Evolutionary conservation across 371 early-diverging fungal species (phyloP).

Genomic region (Rhizomucor pusillus): DNA sequence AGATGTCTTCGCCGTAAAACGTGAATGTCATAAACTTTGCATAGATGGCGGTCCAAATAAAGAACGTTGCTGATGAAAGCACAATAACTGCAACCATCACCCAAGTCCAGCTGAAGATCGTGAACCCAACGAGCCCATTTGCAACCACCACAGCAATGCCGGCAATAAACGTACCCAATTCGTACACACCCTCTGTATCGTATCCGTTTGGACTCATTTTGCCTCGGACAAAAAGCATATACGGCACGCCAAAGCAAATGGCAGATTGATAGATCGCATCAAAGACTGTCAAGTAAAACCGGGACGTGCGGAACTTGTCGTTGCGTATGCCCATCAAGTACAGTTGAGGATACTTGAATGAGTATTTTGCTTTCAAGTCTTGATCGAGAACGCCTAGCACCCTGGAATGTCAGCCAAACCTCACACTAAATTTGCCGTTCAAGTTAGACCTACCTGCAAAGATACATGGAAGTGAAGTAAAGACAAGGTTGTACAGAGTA

Average conservation of each 20-base stretch:
- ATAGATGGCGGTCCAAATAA: constrained; percentile 54
- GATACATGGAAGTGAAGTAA: constrained; percentile 67
- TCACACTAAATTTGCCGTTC: not conserved
- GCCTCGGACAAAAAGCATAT: constrained; percentile 48
- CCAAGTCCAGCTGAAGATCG: constrained; percentile 78
- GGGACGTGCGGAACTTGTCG: constrained; percentile 74
- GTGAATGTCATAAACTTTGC: constrained; percentile 36
- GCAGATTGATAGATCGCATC: constrained; percentile 89
- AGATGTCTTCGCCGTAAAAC: constrained; percentile 42
- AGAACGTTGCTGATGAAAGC: constrained; percentile 47
- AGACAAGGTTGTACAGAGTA: constrained; percentile 72
- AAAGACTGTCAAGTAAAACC: constrained; percentile 80
- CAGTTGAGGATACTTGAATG: constrained; percentile 80
- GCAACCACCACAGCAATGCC: constrained; percentile 73
- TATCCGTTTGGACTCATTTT: constrained; percentile 49
- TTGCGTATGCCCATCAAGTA: constrained; percentile 88
- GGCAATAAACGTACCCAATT: constrained; percentile 78
- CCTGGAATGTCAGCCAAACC: not conserved
- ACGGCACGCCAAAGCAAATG: constrained; percentile 76
- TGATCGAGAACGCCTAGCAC: constrained; percentile 83
- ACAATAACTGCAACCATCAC: constrained; percentile 50
- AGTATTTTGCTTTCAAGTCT: constrained; percentile 73
- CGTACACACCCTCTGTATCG: constrained; percentile 63
- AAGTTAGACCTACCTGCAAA: constrained; percentile 34
- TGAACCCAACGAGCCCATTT: constrained; percentile 78